These are phyloP conservation scores for Kalaharituber pfeilii DNA, from an alignment of 2,329 filamentous ascomycete genomes.

Conservation along the genomic window DNA sequence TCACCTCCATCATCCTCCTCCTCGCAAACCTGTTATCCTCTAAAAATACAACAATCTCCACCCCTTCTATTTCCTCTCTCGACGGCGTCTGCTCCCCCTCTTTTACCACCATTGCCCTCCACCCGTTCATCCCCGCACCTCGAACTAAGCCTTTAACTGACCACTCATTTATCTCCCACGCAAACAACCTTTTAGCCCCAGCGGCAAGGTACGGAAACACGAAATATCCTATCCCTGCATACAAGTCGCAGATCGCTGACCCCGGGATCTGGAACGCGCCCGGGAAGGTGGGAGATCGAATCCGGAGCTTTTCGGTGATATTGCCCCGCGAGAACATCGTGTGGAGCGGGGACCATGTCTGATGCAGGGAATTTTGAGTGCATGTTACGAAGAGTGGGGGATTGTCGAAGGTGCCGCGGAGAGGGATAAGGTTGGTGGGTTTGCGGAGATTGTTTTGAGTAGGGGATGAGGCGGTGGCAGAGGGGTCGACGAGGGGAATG, in stretches of 20 bases:
- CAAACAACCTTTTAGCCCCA: conserved; percentile 52
- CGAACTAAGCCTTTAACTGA: conserved; percentile 65
- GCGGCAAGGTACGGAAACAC: conserved; percentile 62
- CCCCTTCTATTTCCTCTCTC: conserved; percentile 20
- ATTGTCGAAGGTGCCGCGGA: conserved; percentile 60
- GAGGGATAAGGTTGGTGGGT: conserved; percentile 49
- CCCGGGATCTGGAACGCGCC: background rate
- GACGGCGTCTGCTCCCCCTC: conserved; percentile 27
- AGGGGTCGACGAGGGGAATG: too few species aligned
- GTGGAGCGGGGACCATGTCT: conserved; percentile 75
- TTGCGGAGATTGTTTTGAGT: conserved; percentile 50
- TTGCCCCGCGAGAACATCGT: conserved; percentile 94
- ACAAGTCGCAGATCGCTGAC: conserved; percentile 49
- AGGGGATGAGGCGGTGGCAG: conserved; percentile 26
- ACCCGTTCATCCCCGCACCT: conserved; percentile 54
- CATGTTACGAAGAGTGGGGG: conserved; percentile 55
- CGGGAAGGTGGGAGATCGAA: conserved; percentile 35
- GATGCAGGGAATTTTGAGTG: conserved; percentile 59
- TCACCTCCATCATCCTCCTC: conserved; percentile 28
- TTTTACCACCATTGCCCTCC: conserved; percentile 40
- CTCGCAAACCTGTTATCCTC: conserved; percentile 47
- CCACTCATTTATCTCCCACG: conserved; percentile 85
- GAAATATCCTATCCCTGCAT: conserved; percentile 90
- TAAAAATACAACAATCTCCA: conserved; percentile 46
- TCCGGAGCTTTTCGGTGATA: conserved; percentile 66